Conservation (phyloP, 2,329 filamentous ascomycete species). For the Septoria petroselini region DNA sequence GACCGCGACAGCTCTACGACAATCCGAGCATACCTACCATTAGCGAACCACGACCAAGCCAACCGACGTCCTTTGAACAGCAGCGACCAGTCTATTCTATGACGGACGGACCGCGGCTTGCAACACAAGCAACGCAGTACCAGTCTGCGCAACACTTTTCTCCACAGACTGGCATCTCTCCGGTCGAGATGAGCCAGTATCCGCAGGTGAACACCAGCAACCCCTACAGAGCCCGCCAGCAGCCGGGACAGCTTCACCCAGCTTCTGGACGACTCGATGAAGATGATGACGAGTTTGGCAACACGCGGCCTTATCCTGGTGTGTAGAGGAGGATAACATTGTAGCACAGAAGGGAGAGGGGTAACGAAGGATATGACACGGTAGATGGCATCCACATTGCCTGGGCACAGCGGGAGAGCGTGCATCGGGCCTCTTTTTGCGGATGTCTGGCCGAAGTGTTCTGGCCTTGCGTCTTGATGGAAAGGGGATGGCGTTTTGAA, state of each 20-base stretch:
- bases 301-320: conserved; percentile 25
- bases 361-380: neutral
- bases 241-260: conserved; percentile 12
- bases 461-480: neutral
- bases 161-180: conserved; percentile 13
- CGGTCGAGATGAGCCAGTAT: conserved; percentile 28
- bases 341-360: no score
- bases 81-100: conserved; percentile 12
- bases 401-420: conserved; percentile 6
- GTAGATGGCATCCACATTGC: neutral
- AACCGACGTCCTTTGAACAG: conserved; percentile 7
- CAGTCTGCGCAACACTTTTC: conserved; percentile 18
- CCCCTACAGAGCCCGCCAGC: conserved; percentile 23
- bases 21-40: conserved; percentile 33
- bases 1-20: conserved; percentile 11
- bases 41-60: conserved; percentile 25
- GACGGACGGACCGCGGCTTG: conserved; percentile 15
- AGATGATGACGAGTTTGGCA: conserved; percentile 24
- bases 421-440: neutral
- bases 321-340: conserved; percentile 17
- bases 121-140: conserved; percentile 15
- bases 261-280: conserved; percentile 18
- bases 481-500: neutral
- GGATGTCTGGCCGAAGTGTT: conserved; percentile 11
- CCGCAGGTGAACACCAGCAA: conserved; percentile 27